Conservation (phyloP, 1,284 basidiomycete genomes). For the Papiliotrema nemorosa region DNA sequence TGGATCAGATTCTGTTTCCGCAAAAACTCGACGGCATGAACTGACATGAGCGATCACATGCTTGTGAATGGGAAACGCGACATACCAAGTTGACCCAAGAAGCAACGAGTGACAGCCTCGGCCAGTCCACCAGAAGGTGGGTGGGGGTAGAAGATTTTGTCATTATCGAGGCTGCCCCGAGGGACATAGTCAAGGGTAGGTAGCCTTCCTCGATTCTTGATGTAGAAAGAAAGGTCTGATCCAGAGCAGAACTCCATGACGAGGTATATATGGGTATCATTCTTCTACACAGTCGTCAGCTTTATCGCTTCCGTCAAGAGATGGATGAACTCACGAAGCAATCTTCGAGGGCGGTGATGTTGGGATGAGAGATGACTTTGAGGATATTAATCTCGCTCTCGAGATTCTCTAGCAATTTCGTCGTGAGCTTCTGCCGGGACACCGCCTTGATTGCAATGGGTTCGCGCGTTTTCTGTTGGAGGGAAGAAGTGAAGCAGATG, state of each 20-base stretch:
- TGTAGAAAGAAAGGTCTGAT: constrained; percentile 92
- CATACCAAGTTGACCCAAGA: constrained; percentile 84
- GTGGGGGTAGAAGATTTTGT: constrained; percentile 79
- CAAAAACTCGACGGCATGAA: constrained; percentile 88
- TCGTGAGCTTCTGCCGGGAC: constrained; percentile 77
- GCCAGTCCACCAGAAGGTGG: constrained; percentile 85
- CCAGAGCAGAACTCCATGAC: constrained; percentile 98
- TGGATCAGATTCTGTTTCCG: constrained; percentile 87
- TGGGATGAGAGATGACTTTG: constrained; percentile 86
- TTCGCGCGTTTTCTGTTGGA: constrained; percentile 63
- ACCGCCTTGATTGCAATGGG: constrained; percentile 95
- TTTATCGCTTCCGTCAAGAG: too few species aligned
- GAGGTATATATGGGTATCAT: constrained; percentile 89
- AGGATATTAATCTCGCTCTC: constrained; percentile 97
- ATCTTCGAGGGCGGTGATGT: constrained; percentile 89
- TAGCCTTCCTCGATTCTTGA: constrained; percentile 86
- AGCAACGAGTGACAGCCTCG: constrained; percentile 86
- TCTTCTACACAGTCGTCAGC: constrained; percentile 60
- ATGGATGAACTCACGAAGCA: constrained; percentile 61
- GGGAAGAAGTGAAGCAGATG: constrained; percentile 9
- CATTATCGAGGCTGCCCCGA: constrained; percentile 40
- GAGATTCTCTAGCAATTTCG: constrained; percentile 93
- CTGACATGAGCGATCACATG: constrained; percentile 50
- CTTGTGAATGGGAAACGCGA: constrained; percentile 8
- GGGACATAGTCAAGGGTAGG: constrained; percentile 78